phyloP scores from a whole-genome alignment of 345 rosid species.

The Balakata baccata region DNA sequence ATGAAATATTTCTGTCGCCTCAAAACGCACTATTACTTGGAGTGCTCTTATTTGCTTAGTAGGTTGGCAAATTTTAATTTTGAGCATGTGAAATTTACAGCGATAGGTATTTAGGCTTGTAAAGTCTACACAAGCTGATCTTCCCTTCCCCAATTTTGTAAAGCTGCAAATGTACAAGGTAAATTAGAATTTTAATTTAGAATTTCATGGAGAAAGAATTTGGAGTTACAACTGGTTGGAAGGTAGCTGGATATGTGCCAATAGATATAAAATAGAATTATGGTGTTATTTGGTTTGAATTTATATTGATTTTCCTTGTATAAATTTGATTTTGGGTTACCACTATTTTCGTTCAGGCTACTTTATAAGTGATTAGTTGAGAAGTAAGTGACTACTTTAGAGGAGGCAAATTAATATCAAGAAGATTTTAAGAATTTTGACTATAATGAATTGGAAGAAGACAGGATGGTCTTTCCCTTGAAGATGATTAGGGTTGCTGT shows the following conservation, averaged over 20 bases:
- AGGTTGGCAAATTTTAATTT: no score
- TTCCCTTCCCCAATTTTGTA: no score
- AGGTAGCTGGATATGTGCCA: background rate
- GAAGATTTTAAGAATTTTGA: background rate
- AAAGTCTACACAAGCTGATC: no score
- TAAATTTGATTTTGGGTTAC: background rate
- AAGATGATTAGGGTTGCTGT: background rate
- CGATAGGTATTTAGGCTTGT: no score
- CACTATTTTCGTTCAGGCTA: background rate
- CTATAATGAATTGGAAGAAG: background rate
- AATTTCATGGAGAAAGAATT: no score
- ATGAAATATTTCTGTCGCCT: background rate
- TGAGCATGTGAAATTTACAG: no score
- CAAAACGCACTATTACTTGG: no score
- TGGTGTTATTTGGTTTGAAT: background rate
- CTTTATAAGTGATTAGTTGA: background rate
- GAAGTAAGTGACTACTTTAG: background rate
- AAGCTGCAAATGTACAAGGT: no score
- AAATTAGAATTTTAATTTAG: no score
- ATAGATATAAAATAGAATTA: background rate
- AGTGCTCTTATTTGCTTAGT: no score
- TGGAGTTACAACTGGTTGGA: background rate
- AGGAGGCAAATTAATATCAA: background rate
- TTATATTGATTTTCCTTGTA: background rate
- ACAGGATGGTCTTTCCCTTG: background rate